These are phyloP conservation scores for Bruguiera gymnorhiza DNA, from an alignment of 345 rosid genomes.

Conservation along the genomic window DNA sequence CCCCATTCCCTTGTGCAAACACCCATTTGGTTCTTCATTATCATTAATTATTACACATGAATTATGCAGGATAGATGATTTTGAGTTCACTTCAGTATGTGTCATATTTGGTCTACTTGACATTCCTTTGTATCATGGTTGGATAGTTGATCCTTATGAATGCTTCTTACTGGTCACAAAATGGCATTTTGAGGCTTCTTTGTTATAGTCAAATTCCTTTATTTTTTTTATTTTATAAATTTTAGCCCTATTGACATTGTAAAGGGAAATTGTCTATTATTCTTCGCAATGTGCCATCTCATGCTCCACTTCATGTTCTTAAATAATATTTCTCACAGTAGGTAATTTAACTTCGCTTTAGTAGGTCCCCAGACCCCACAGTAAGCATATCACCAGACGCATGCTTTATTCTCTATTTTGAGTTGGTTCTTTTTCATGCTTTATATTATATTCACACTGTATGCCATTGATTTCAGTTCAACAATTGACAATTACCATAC, in stretches of 20 bases:
- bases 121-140: conserved; percentile 93
- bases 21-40: not conserved
- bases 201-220: not conserved
- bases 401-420: no score
- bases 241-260: no score
- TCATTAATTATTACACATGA: conserved; percentile 11
- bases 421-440: no score
- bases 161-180: conserved; percentile 13
- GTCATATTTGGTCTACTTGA: conserved; percentile 96
- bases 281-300: not conserved
- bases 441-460: no score
- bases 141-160: conserved; percentile 99
- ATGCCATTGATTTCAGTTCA: no score
- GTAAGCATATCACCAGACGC: no score
- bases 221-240: no score
- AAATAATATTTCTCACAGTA: not conserved
- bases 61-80: conserved; percentile 84
- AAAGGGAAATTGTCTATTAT: not conserved
- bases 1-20: not conserved
- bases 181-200: not conserved
- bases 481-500: no score
- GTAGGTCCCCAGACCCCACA: no score
- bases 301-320: not conserved
- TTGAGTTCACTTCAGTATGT: conserved; percentile 92
- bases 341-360: no score